Base-by-base conservation (phyloP, 306 rosid species). In the Sicyos baderoa region DNA sequence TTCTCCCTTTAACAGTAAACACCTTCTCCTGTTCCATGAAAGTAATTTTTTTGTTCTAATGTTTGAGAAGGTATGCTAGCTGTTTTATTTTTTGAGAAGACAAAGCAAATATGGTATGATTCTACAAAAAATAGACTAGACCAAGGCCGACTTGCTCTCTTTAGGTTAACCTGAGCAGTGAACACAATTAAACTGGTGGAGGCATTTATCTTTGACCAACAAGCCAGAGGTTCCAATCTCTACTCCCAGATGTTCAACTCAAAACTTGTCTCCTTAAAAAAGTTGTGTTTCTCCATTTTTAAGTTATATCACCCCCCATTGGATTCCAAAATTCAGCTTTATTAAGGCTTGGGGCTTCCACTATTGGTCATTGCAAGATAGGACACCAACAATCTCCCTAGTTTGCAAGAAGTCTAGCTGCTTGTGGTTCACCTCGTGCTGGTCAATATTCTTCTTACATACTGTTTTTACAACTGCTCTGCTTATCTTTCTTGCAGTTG, bases 401-500 rank as follows among this genome's bases (percentile, higher is more conserved):
- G 22, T 18, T 37, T 32, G 27, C n/a, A 18, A 2, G 52, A 27
- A 40, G n/a, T 37, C 29, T 3, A 64, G 53, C 35, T 0, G 9
- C 51, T 10, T 62, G 16, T 40, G 1, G 51, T 40, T 62, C 68
- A 17, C 27, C 68, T 17, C 50, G 27, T 62, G 50, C 29, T 44
- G 70, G 54, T 3, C 70, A 64, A 65, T 65, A 18, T 11, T 14
- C 45, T 37, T 65, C 13, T 44, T 42, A 48, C 52, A 64, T 37
- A 37, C 9, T 37, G 6, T 37, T 37, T 9, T 37, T 42, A 45
- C 22, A 37, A 42, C 54, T 45, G 2, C 27, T 48, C 51, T 45
- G 69, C 19, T 44, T 35, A 13, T 44, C 18, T 45, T 44, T 64
- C 13, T 22, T 13, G 27, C n/a, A 5, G 70, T 44, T 5, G 17